phyloP scores from a whole-genome alignment of 1,284 basidiomycete species.

The Ganoderma leucocontextum region DNA sequence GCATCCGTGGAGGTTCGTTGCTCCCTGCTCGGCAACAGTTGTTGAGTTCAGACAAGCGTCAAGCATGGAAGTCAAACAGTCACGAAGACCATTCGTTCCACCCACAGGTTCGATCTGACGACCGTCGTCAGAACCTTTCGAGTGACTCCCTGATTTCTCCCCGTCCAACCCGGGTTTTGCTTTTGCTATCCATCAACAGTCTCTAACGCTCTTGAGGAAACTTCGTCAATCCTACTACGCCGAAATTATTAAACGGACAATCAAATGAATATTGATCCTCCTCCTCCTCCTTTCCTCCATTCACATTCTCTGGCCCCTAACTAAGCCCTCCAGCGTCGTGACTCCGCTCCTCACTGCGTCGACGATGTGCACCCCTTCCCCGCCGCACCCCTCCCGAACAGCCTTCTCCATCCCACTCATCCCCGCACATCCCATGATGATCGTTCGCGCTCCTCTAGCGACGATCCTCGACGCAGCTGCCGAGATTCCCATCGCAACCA shows the following conservation, averaged over 20 bases:
- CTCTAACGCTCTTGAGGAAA: not conserved
- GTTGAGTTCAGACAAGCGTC: not conserved
- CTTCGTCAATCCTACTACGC: too few species aligned
- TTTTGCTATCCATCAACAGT: not conserved
- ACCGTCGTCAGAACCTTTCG: not conserved
- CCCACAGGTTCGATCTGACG: too few species aligned
- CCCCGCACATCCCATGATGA: constrained; percentile 58
- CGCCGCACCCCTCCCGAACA: constrained; percentile 42
- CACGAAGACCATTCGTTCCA: too few species aligned
- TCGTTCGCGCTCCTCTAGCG: constrained; percentile 37
- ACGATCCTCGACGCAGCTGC: constrained; percentile 43
- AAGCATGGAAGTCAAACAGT: not conserved
- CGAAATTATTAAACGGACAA: not conserved
- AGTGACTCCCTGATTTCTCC: not conserved
- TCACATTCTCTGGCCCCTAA: constrained; percentile 26
- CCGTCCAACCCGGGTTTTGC: too few species aligned
- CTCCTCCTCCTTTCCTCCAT: not conserved
- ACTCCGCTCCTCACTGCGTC: constrained; percentile 49
- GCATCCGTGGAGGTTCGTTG: not conserved
- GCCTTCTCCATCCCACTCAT: constrained; percentile 56
- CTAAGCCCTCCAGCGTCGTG: constrained; percentile 34
- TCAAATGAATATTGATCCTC: too few species aligned
- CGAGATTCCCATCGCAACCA: constrained; percentile 48
- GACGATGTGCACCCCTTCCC: constrained; percentile 47
- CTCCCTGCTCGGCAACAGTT: not conserved